phyloP scores from a whole-genome alignment of 768 basidiomycete species.

The Hemileccinum impolitum region DNA sequence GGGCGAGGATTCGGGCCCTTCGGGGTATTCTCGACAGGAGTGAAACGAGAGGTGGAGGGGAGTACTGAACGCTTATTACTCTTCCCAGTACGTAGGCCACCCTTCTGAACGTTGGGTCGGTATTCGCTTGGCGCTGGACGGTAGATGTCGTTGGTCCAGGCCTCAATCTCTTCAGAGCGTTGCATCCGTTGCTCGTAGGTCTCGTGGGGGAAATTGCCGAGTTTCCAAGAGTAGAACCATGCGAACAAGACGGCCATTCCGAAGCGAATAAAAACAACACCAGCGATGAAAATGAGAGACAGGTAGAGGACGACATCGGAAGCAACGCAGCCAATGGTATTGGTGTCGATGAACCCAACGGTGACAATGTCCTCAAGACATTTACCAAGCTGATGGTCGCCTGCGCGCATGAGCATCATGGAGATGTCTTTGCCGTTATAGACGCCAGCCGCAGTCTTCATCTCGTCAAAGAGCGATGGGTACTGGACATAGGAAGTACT shows the following conservation, averaged over 20 bases:
- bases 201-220: constrained; percentile 92
- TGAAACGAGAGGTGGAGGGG: constrained; percentile 70
- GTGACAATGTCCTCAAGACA: constrained; percentile 86
- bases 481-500: constrained; percentile 76
- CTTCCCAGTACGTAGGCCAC: constrained; percentile 53
- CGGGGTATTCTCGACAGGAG: constrained; percentile 61
- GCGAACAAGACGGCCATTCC: constrained; percentile 95
- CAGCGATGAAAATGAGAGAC: constrained; percentile 95
- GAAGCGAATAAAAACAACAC: constrained; percentile 93
- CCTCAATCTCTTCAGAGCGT: constrained; percentile 87
- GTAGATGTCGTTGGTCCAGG: constrained; percentile 96
- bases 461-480: constrained; percentile 75
- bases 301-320: constrained; percentile 92
- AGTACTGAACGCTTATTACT: constrained; percentile 55
- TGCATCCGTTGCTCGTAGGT: constrained; percentile 90
- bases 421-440: constrained; percentile 85
- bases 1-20: constrained; percentile 54
- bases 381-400: constrained; percentile 61
- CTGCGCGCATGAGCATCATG: constrained; percentile 75
- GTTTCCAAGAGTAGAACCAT: constrained; percentile 97
- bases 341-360: constrained; percentile 93
- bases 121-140: constrained; percentile 87
- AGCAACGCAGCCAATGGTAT: constrained; percentile 93
- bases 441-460: constrained; percentile 66
- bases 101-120: constrained; percentile 83